Evolutionary conservation across 768 basidiomycete species (phyloP), one percentile per base, ranked within the genome.

Genomic region (Boletellus emodensis): DNA sequence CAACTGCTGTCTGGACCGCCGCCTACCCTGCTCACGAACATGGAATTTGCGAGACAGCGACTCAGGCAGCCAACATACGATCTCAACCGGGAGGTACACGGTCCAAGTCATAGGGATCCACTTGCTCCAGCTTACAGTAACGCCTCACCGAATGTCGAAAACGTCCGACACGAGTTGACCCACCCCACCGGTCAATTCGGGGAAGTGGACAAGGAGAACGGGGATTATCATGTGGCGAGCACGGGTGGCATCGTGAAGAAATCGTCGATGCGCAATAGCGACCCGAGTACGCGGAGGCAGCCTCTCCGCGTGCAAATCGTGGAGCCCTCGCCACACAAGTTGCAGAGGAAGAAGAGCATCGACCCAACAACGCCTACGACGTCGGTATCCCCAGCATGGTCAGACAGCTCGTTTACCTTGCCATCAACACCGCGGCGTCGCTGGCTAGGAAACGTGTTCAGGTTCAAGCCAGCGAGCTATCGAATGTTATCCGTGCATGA

Each of bases 361-460:
- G 53, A 59, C n/a, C 28, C 47, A 15, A 42, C 50, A 4, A 64
- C 61, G 6, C 56, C 62, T 6, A 54, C 49, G 24, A 42, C 41
- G 44, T 40, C 55, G 17, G 59, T 63, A 17, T 76, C 73, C 18
- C 63, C 76, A 4, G 72, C 73, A 18, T 72, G 78, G 52, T 79
- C 78, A 11, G 76, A 77, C 35, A 71, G 73, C 6, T 71, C 77
- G 38, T 71, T 73, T 17, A 69, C 72, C 2, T 70, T 72, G n/a
- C 70, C 75, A 3, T 68, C 74, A 39, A 68, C 78, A 26, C 73
- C 74, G 48, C 69, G 70, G 69, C 80, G 81, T 54, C 80, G 77
- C 44, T 98, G 94, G 95, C 81, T 99, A 54, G 83, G 83, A 39
- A 88, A 84, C 60, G 78, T 96, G 37, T 94, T 97, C 79, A 87